Base-by-base conservation (phyloP, 1,139 yeast genomes). In the Blastobotrys serpentis region DNA sequence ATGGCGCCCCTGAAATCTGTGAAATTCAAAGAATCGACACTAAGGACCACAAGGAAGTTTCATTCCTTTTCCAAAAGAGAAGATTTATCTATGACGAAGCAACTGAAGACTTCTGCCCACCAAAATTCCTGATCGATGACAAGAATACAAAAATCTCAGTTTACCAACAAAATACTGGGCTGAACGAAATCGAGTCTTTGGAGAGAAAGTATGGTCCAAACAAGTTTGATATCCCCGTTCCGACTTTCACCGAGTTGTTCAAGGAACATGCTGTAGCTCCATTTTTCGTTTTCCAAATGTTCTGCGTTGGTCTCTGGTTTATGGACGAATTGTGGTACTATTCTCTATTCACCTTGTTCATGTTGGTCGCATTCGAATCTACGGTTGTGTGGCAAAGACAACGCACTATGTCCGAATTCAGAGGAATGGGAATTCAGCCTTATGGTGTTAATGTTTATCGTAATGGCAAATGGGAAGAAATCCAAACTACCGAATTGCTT, bases 231-330 rank as follows among this genome's bases (percentile, higher is more conserved):
- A 92, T 92, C 56, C 98, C 98, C 32, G 79, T 94, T 47, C 99
- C 98, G 43, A 81, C 96, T 1, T 90, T 92, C 62, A 58, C 78
- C 54, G 98, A 92, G 67, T 76, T 92, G 62, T 92, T 92, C 74
- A 85, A 88, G 66, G 98, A 92, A 69, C 98, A 92, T 67, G 98
- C 98, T 4, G 95, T 94, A 42, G 98, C 98, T 10, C 99, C 99
- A 8, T 87, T 94, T 68, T 92, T 92, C 62, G 96, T 92, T 25
- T 92, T 92, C 73, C 99, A 92, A 72, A 78, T 92, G 52, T 92
- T 92, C 67, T 90, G 98, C 64, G 95, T 92, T 49, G 95, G 94
- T 13, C 76, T 94, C 55, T 94, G 98, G 98, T 79, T 88, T 63
- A 79, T 92, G 81, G 98, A 94, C 70, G 98, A 90, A 59, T 86